Conservation (phyloP, 2,329 filamentous ascomycete genomes). For the Alternaria ethzedia region DNA sequence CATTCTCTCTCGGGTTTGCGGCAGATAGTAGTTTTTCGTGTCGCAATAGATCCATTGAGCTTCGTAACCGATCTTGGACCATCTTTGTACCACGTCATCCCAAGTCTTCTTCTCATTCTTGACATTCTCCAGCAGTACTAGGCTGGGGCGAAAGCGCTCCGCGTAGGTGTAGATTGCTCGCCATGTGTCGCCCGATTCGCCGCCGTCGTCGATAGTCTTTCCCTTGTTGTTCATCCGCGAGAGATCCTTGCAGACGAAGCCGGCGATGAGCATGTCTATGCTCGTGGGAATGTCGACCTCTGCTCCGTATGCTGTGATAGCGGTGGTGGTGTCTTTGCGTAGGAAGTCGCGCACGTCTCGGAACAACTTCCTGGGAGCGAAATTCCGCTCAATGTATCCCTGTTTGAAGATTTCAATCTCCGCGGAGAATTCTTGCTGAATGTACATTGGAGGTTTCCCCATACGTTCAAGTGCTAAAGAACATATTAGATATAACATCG, state of each 20-base stretch:
- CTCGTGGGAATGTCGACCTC: conserved; percentile 61
- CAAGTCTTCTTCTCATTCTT: conserved; percentile 60
- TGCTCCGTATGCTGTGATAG: conserved; percentile 70
- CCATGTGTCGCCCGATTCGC: conserved; percentile 72
- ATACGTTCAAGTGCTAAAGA: conserved; percentile 21
- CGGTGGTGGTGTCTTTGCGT: conserved; percentile 56
- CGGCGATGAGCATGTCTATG: conserved; percentile 72
- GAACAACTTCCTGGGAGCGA: conserved; percentile 51
- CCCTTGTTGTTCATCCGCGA: conserved; percentile 67
- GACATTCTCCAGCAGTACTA: conserved; percentile 79
- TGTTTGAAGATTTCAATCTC: conserved; percentile 57
- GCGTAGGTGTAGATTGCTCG: conserved; percentile 66
- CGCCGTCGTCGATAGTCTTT: conserved; percentile 60
- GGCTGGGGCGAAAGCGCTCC: conserved; percentile 60
- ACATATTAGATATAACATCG: too few species aligned
- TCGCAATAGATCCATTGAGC: conserved; percentile 62
- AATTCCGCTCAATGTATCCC: conserved; percentile 57
- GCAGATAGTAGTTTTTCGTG: conserved; percentile 75
- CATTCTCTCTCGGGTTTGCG: conserved; percentile 64
- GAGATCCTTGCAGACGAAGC: conserved; percentile 79
- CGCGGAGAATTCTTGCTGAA: conserved; percentile 54
- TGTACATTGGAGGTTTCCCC: conserved; percentile 12
- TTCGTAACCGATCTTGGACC: conserved; percentile 62
- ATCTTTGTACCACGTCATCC: conserved; percentile 56
- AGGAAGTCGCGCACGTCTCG: conserved; percentile 55